Base-by-base conservation (phyloP, 1,284 basidiomycete species). In the Apiotrichum laibachii region DNA sequence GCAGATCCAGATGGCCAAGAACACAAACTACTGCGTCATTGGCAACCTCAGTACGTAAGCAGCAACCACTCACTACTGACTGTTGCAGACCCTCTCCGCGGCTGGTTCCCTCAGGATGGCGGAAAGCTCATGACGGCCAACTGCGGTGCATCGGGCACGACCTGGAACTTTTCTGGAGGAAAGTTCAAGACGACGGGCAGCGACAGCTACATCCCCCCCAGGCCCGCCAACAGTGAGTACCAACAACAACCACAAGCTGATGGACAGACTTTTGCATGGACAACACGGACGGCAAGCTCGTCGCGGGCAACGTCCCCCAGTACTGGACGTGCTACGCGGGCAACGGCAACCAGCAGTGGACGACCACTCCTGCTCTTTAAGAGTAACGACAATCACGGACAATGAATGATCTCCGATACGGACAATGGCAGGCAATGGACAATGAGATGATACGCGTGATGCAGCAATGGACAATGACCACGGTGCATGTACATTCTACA, bases 311-410 rank as follows among this genome's bases (percentile, higher is more conserved):
- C 26, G 21, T n/a, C 5, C 6, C 33, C 31, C 50, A 52, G 40
- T 16, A 43, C 49, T 50, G 49, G 49, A n/a, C n/a, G 21, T 50
- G 35, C 22, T 39, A 22, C 21, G 15, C 9, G 7, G 49, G 37
- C 35, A 50, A 50, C 49, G 18, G 34, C 13, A 50, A 50, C 49
- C 49, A 50, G 37, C 18, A 37, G 19, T 50, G 45, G 45, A 19
- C n/a, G 10, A 44, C 43, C 19, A 5, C 43, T 1, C 43, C 43
- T 19, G 8, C 19, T 3, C n/a, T 44, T 7, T 44, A 10, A 21
- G 42, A 8, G 34, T 35, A 13, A 35, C 7, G 34, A 35, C 34
- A 35, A 35, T 13, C 7, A 35, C 13, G 34, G 34, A 35, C 34
- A 35, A 35, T 35, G 34, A 13, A 35, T 13, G 13, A 35, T 35